Evolutionary conservation across 164 flowering plant species (phyloP).

Genomic region (Chimonanthus salicifolius): DNA sequence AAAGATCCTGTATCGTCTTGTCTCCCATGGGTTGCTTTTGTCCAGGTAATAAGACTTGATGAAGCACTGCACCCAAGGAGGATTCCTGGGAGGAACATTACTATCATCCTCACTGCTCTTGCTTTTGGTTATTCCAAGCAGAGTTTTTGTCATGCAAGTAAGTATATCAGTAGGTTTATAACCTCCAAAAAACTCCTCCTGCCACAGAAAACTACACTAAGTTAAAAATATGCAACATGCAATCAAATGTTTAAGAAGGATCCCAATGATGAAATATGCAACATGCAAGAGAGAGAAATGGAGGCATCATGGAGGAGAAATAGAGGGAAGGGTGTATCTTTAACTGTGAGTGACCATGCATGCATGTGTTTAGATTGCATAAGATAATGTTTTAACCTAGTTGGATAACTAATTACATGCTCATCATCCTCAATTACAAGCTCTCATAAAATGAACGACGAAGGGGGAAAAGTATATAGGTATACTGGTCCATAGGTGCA

Average conservation of each 20-base stretch:
- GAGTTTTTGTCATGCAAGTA: slow-evolving; percentile 31
- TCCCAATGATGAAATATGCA: not conserved
- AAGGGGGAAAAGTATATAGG: no score
- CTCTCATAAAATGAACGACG: no score
- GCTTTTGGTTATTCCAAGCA: slow-evolving; percentile 39
- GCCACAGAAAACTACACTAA: not conserved
- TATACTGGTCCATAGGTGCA: no score
- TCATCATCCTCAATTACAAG: no score
- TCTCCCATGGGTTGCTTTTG: slow-evolving; percentile 39
- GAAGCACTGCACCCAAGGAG: slow-evolving; percentile 54
- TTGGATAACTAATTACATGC: no score
- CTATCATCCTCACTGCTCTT: slow-evolving; percentile 15
- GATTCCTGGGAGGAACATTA: slow-evolving; percentile 38
- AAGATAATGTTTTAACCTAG: no score
- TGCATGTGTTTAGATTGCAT: no score
- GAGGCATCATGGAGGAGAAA: no score
- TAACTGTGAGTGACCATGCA: no score
- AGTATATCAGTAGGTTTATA: slow-evolving; percentile 27
- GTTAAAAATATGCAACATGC: not conserved
- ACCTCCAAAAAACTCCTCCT: slow-evolving; percentile 59
- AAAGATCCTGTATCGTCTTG: slow-evolving; percentile 39
- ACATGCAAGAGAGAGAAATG: no score
- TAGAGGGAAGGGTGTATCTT: no score
- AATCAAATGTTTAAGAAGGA: not conserved
- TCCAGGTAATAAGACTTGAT: slow-evolving; percentile 40